These are phyloP conservation scores for Corymbia maculata DNA, from an alignment of 345 rosid genomes.

Conservation along the genomic window DNA sequence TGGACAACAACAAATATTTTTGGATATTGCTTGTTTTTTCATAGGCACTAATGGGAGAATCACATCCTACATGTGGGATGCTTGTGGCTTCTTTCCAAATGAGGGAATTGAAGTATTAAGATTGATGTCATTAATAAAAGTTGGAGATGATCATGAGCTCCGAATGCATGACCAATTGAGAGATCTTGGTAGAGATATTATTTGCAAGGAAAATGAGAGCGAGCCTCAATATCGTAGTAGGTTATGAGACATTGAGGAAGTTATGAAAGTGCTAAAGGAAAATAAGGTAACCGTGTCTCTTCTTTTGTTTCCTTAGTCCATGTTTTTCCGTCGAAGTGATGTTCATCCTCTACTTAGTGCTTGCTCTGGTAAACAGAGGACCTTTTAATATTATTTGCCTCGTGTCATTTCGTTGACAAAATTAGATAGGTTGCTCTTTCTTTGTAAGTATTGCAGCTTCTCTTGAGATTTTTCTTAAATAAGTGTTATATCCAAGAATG, in stretches of 20 bases:
- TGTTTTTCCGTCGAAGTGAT: background rate
- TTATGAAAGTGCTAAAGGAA: background rate
- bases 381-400: accelerated
- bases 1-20: background rate
- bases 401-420: accelerated
- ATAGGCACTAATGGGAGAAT: background rate
- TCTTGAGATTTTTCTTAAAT: background rate
- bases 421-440: background rate
- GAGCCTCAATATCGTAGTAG: background rate
- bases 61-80: background rate
- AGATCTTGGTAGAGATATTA: slow-evolving; percentile 1
- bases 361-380: background rate
- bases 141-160: background rate
- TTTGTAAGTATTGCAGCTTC: background rate
- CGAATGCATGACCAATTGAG: background rate
- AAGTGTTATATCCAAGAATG: accelerated
- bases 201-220: background rate
- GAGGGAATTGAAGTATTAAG: background rate
- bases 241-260: background rate
- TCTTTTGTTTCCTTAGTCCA: background rate
- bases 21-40: background rate
- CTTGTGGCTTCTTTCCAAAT: background rate
- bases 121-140: background rate
- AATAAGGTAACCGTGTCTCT: background rate
- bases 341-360: background rate